Percentiles rank a stretch among this genome's conserved stretches.
Evolutionary conservation across 495 filamentous ascomycete species (phyloP).

Genomic region (Lasiosphaeria miniovina): DNA sequence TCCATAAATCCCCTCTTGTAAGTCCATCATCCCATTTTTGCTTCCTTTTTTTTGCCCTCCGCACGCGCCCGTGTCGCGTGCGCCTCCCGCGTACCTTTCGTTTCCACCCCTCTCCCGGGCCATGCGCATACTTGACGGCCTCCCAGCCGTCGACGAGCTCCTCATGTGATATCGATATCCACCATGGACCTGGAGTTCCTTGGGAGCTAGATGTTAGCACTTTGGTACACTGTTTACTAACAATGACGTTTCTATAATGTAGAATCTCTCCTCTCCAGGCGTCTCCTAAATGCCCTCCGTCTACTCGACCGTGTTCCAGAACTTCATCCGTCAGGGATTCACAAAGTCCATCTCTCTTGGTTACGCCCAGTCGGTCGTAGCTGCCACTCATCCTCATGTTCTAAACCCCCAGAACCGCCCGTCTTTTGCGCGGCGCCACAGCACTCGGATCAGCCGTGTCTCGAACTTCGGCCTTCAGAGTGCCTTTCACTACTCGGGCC

Average conservation of each 20-base stretch:
- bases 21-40: slow-evolving; percentile 17
- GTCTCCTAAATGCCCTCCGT: slow-evolving; percentile 60
- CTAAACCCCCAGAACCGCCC: slow-evolving; percentile 65
- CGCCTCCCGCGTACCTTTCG: background rate
- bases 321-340: slow-evolving; percentile 95
- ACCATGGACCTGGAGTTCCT: too few relatives aligned
- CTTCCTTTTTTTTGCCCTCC: background rate
- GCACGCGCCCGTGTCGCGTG: background rate
- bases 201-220: too few relatives aligned
- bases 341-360: slow-evolving; percentile 94
- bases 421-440: slow-evolving; percentile 50
- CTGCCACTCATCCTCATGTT: slow-evolving; percentile 81
- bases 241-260: background rate
- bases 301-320: slow-evolving; percentile 61
- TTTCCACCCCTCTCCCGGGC: too few relatives aligned
- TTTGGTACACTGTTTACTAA: too few relatives aligned
- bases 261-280: slow-evolving; percentile 43
- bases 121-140: too few relatives aligned
- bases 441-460: slow-evolving; percentile 54
- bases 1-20: slow-evolving; percentile 44
- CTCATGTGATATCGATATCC: too few relatives aligned
- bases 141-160: too few relatives aligned
- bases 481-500: slow-evolving; percentile 58
- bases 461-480: slow-evolving; percentile 65
- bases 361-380: slow-evolving; percentile 96